These are phyloP conservation scores for Spergularia azorica DNA, from an alignment of 179 eudicot species.

Conservation along the genomic window DNA sequence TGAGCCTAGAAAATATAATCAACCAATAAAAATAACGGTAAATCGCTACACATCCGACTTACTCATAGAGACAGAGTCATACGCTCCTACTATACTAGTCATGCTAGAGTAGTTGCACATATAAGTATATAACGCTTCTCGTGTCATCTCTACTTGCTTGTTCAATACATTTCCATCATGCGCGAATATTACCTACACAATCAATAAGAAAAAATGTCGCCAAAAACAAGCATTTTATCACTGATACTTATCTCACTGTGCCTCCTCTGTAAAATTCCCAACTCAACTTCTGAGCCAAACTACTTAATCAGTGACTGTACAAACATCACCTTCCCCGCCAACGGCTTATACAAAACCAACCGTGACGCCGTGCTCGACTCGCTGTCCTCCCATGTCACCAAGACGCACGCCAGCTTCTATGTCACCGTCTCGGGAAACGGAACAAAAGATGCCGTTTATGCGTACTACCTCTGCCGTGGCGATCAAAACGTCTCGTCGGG, in stretches of 20 bases:
- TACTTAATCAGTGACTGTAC: slow-evolving; percentile 6
- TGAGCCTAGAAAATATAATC: no score
- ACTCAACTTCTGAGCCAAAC: slow-evolving; percentile 1
- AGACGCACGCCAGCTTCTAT: slow-evolving; percentile 16
- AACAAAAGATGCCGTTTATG: slow-evolving; percentile 22
- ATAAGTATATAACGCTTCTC: background rate
- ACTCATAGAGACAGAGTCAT: no score
- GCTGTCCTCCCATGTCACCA: slow-evolving; percentile 24
- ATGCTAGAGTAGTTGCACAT: no score
- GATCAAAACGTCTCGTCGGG: slow-evolving; percentile 29
- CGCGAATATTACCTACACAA: background rate
- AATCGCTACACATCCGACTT: no score
- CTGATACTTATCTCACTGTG: background rate
- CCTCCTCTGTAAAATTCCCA: background rate
- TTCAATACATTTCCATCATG: background rate
- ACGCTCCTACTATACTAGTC: no score
- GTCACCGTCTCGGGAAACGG: slow-evolving; percentile 1
- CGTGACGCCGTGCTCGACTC: slow-evolving; percentile 15
- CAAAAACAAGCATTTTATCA: background rate
- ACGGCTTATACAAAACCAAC: slow-evolving; percentile 25
- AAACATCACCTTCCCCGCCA: slow-evolving; percentile 25
- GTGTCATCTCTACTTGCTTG: background rate
- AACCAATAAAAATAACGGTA: no score
- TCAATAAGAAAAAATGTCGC: background rate
- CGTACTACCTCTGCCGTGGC: slow-evolving; percentile 47